Base-by-base conservation (phyloP, 371 early-diverging fungal genomes). In the Blakeslea trispora region DNA sequence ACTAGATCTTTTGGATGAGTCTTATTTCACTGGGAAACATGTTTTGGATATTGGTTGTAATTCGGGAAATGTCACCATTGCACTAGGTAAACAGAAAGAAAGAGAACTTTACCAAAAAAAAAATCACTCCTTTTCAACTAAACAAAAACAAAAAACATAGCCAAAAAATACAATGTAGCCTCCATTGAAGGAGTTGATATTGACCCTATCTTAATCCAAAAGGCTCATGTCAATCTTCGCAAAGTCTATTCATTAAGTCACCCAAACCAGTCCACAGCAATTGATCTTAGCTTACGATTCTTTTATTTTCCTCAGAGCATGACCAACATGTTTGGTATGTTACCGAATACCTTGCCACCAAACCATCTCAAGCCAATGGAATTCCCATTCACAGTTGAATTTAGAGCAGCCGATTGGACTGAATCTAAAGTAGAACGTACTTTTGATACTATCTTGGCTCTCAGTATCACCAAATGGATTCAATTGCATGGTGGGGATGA, bases 31-130 rank as follows among this genome's bases (percentile, higher is more conserved):
- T 17, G 69, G 72, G 19, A 86, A 86, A 51, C 59, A 60, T 9
- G 84, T 91, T 10, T 72, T 93, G 21, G 95, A 95, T 68, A 84
- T 95, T 66, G 95, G 95, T 6, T 95, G 95, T 75, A 93, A 93
- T 61, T 61, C 85, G 2, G 95, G 91, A 11, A 63, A 81, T 41
- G 59, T 93, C n/a, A 81, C 90, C 0, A 66, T 90, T 22, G 66
- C 74, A 5, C 61, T 91, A 45, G 91, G 86, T 69, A 74, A 28
- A 7, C 28, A n/a, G n/a, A n/a, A n/a, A n/a, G n/a, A n/a, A n/a
- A n/a, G n/a, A n/a, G n/a, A n/a, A n/a, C n/a, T n/a, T n/a, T n/a
- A n/a, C n/a, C n/a, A n/a, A n/a, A n/a, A n/a, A n/a, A n/a, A n/a
- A n/a, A n/a, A n/a, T n/a, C n/a, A n/a, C n/a, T n/a, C n/a, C n/a